Conservation (phyloP, 2,329 filamentous ascomycete genomes). For the Exophiala sp. region DNA sequence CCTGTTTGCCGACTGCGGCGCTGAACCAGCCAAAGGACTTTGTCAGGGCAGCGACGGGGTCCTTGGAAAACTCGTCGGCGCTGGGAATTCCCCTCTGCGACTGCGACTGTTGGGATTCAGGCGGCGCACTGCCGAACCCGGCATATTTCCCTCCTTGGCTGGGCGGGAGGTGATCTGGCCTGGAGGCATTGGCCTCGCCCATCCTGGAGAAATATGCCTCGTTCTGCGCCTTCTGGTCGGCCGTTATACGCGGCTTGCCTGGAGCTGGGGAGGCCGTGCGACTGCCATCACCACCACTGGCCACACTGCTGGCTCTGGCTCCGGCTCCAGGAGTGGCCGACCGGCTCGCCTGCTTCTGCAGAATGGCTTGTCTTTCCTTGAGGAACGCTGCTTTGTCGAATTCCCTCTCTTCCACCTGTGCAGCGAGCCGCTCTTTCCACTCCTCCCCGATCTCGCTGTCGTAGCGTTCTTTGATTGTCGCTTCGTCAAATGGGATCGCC, state of each 20-base stretch:
- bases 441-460: conserved; percentile 86
- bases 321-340: conserved; percentile 36
- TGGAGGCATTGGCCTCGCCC: conserved; percentile 72
- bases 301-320: conserved; percentile 28
- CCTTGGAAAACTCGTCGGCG: conserved; percentile 83
- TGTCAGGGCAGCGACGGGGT: conserved; percentile 78
- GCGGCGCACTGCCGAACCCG: conserved; percentile 78
- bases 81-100: conserved; percentile 51
- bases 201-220: conserved; percentile 86
- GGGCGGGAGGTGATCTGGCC: conserved; percentile 69
- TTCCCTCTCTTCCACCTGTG: conserved; percentile 80
- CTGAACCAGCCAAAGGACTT: conserved; percentile 96
- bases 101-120: conserved; percentile 33
- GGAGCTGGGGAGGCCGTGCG: conserved; percentile 31
- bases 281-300: conserved; percentile 11
- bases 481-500: conserved; percentile 72
- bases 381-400: conserved; percentile 70
- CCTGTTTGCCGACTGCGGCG: conserved; percentile 78
- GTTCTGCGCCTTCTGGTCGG: conserved; percentile 59
- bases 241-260: conserved; percentile 29
- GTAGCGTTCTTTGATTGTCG: conserved; percentile 84
- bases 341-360: conserved; percentile 34
- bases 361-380: conserved; percentile 34
- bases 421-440: conserved; percentile 83
- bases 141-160: conserved; percentile 87